Evolutionary conservation across 2,329 filamentous ascomycete species (phyloP), one percentile per base, ranked within the genome.

Genomic region (Colletotrichum noveboracense): DNA sequence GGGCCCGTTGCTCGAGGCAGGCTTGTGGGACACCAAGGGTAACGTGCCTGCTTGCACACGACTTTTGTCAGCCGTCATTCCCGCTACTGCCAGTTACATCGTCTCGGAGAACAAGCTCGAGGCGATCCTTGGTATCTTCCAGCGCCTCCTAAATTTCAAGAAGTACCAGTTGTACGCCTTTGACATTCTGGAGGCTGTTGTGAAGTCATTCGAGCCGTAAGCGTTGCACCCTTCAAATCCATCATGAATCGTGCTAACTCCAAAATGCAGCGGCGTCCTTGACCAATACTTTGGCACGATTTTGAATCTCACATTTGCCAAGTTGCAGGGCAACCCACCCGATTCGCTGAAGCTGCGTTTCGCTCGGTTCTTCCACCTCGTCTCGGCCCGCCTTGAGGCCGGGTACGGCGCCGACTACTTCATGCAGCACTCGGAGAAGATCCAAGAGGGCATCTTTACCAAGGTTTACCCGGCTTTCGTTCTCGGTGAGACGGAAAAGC

Each of bases 321-420:
- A 93, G 88, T 86, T 95, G 86, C 85, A 97, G 91, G 86, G 93
- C 61, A 87, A 85, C 43, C 87, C 89, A 7, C 88, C 96, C 0
- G 96, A 98, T 80, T 94, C 92, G 62, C 94, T 98, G 85, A 94
- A 96, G 80, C 88, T 95, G 70, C 94, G 96, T 69, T 98, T 99
- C 83, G 94, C 96, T 70, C 94, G 96, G 38, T 97, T 99, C 88
- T 99, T 97, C 84, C 96, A 99, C 84, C 93, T 98, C 77, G 91
- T 98, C 70, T 95, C 95, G 34, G 95, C 96, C 21, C 90, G 92
- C 55, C 83, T 94, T 38, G 94, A 97, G 77, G 91, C 92, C 78
- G 95, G 96, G n/a, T 92, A 97, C 74, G 97, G 96, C 64, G 91
- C 96, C 9, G 97, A 99, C 85, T 98, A 95, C 87, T 97, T 98